A percentile compares a stretch with the other conserved stretches of the same genome.
Evolutionary conservation across 2,329 filamentous ascomycete genomes (phyloP).

Genomic region (Trichoderma sp.): DNA sequence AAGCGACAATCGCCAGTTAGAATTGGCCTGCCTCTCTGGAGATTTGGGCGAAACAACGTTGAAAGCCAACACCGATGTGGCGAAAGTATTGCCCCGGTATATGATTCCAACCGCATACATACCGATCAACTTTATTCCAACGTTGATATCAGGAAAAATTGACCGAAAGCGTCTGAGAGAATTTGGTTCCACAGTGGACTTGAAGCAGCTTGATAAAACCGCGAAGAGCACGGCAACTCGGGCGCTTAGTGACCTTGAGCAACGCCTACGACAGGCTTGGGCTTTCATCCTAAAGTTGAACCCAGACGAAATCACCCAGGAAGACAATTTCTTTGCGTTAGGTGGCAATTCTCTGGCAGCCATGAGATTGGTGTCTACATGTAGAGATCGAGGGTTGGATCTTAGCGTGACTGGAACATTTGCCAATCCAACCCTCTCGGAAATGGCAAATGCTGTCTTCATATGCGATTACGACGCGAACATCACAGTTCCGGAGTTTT

Average conservation of each 20-base stretch:
- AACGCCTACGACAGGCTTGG: neutral
- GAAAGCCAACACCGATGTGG: neutral
- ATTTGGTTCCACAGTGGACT: neutral
- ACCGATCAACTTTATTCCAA: neutral
- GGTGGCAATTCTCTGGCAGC: conserved; percentile 47
- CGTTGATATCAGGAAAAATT: neutral
- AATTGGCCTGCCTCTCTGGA: too few species aligned
- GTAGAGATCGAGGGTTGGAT: neutral
- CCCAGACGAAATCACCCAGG: conserved; percentile 26
- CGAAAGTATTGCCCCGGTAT: neutral
- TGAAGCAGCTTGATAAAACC: neutral
- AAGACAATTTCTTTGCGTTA: conserved; percentile 41
- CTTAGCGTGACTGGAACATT: conserved; percentile 12
- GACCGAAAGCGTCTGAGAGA: neutral
- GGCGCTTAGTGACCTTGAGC: neutral
- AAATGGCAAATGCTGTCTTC: conserved; percentile 8
- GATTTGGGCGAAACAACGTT: neutral
- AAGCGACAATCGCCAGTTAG: neutral
- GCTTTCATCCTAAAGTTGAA: neutral
- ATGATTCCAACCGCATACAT: conserved; percentile 4
- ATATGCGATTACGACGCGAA: neutral
- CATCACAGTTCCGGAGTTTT: neutral
- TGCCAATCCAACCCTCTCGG: conserved; percentile 5
- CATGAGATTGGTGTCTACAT: conserved; percentile 40
- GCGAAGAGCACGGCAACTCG: conserved; percentile 23